Evolutionary conservation across 1,284 basidiomycete genomes (phyloP).

Genomic region (Pholiota adiposa): DNA sequence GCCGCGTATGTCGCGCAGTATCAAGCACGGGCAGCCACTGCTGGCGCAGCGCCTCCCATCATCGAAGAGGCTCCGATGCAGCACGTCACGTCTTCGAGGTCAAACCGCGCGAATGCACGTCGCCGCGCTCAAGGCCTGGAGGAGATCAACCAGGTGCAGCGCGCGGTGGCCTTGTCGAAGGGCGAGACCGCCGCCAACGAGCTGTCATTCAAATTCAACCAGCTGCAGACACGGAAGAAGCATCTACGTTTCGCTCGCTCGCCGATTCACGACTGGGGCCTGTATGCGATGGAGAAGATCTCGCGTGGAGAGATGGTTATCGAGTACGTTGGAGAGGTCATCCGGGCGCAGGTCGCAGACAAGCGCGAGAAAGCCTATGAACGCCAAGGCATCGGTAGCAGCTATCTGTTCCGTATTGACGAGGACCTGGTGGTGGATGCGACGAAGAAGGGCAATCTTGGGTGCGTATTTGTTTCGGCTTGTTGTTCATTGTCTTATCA

Average conservation of each 20-base stretch:
- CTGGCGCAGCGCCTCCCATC: slow-evolving; percentile 33
- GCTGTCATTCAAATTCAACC: slow-evolving; percentile 92
- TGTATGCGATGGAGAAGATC: slow-evolving; percentile 96
- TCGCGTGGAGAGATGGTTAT: slow-evolving; percentile 98
- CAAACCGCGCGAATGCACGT: slow-evolving; percentile 94
- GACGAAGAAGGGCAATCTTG: slow-evolving; percentile 97
- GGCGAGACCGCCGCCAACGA: slow-evolving; percentile 72
- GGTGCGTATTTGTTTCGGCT: slow-evolving; percentile 56
- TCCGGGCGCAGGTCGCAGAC: slow-evolving; percentile 95
- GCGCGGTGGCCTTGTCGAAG: slow-evolving; percentile 74
- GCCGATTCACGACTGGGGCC: slow-evolving; percentile 97
- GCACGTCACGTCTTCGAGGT: slow-evolving; percentile 80
- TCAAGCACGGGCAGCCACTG: slow-evolving; percentile 55
- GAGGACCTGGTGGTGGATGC: slow-evolving; percentile 96
- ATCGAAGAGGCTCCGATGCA: slow-evolving; percentile 53
- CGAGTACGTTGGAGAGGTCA: slow-evolving; percentile 98
- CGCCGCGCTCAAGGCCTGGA: slow-evolving; percentile 94
- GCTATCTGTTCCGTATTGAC: slow-evolving; percentile 93
- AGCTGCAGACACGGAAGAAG: slow-evolving; percentile 97
- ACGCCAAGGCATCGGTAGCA: slow-evolving; percentile 92
- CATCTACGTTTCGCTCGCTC: slow-evolving; percentile 95
- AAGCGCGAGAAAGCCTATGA: slow-evolving; percentile 97
- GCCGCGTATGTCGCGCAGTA: slow-evolving; percentile 87
- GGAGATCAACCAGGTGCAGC: slow-evolving; percentile 86
- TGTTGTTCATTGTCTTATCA: slow-evolving; percentile 20